Conservation (phyloP, 2,329 filamentous ascomycete species). For the Calycina marina region DNA sequence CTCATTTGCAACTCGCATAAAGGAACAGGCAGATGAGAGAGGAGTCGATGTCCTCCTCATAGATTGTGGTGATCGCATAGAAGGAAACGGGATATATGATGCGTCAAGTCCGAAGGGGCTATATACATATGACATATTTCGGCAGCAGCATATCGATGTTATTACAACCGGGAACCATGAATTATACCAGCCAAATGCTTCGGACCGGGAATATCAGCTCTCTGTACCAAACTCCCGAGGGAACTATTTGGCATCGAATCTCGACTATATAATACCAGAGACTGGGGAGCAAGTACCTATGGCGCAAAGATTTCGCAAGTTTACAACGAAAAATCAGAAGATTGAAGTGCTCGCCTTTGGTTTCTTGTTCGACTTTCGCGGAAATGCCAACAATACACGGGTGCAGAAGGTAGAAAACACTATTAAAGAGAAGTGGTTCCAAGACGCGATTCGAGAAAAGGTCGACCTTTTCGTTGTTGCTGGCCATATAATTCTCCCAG, state of each 20-base stretch:
- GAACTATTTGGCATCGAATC: constrained; percentile 78
- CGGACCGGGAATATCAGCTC: constrained; percentile 60
- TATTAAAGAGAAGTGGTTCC: constrained; percentile 78
- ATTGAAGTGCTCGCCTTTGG: constrained; percentile 79
- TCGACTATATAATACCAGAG: constrained; percentile 68
- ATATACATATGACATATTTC: constrained; percentile 79
- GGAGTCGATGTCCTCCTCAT: constrained; percentile 82
- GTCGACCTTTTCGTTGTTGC: constrained; percentile 77
- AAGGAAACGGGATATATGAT: constrained; percentile 92
- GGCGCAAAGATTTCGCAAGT: constrained; percentile 72
- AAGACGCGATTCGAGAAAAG: constrained; percentile 68
- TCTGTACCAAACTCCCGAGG: constrained; percentile 74
- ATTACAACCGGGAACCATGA: constrained; percentile 90
- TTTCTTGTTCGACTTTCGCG: constrained; percentile 86
- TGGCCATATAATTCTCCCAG: constrained; percentile 73
- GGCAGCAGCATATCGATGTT: constrained; percentile 69
- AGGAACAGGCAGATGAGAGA: constrained; percentile 58
- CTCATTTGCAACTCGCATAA: constrained; percentile 78
- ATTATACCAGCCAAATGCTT: constrained; percentile 69
- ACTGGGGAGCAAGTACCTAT: constrained; percentile 61
- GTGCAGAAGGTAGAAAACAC: constrained; percentile 70
- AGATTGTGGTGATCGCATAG: constrained; percentile 85
- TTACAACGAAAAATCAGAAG: constrained; percentile 80
- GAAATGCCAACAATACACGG: constrained; percentile 80
- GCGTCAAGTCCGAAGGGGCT: constrained; percentile 74